phyloP scores from a whole-genome alignment of 371 early-diverging fungal genomes.

The Mucor mucedo region DNA sequence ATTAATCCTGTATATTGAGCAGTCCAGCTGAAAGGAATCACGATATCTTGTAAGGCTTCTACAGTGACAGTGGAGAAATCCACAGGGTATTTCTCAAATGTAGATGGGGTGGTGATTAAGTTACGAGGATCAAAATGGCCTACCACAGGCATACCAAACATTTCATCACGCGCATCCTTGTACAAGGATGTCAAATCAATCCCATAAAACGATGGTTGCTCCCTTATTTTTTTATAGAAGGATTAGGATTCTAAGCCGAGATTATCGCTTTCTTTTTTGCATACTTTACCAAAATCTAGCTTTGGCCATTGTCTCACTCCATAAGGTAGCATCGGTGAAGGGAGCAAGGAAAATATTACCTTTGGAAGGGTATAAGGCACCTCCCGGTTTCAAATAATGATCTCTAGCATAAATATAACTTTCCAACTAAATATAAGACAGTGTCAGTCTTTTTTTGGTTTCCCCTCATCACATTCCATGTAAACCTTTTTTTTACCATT shows the following conservation, averaged over 20 bases:
- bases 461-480: not conserved
- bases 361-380: constrained; percentile 87
- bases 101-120: constrained; percentile 70
- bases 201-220: constrained; percentile 89
- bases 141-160: constrained; percentile 92
- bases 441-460: not conserved
- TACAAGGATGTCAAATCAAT: constrained; percentile 88
- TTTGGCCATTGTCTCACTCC: constrained; percentile 93
- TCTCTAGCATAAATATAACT: constrained; percentile 88
- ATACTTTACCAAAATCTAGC: constrained; percentile 76
- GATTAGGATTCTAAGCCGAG: not conserved
- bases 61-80: constrained; percentile 87
- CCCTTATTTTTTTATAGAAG: constrained; percentile 36
- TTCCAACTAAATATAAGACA: constrained; percentile 59
- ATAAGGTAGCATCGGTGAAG: constrained; percentile 80
- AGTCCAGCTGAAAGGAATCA: constrained; percentile 85
- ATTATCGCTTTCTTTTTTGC: too few species aligned
- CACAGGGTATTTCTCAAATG: constrained; percentile 60
- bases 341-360: constrained; percentile 92
- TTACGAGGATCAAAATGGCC: constrained; percentile 91
- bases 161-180: constrained; percentile 82
- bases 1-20: constrained; percentile 88
- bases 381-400: constrained; percentile 90
- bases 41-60: constrained; percentile 78
- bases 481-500: constrained; percentile 60